A percentile compares a stretch with the other conserved stretches of the same genome.
Conservation (phyloP, 257 asterid species). For the Buddleja alternifolia region DNA sequence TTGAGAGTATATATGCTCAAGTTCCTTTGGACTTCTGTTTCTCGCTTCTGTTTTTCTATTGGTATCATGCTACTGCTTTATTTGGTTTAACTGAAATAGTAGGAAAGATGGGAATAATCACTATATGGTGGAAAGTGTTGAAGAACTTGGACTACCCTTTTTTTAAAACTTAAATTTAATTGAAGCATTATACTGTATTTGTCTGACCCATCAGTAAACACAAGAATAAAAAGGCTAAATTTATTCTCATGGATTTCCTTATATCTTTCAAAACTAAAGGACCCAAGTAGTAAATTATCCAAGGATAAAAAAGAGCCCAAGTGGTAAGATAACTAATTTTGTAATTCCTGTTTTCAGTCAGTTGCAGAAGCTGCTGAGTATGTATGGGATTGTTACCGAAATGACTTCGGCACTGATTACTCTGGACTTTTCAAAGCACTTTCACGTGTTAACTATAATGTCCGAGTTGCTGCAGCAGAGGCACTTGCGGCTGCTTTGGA, state of each 20-base stretch:
- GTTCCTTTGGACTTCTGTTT: neutral
- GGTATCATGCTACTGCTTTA: neutral
- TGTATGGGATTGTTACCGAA: conserved; percentile 89
- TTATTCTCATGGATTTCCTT: neutral
- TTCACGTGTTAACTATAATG: conserved; percentile 81
- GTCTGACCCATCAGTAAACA: neutral
- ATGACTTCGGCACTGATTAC: conserved; percentile 89
- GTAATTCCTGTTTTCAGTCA: conserved; percentile 48
- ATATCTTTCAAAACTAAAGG: neutral
- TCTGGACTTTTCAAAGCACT: conserved; percentile 84
- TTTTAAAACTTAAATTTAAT: neutral
- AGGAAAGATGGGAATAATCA: conserved; percentile 2
- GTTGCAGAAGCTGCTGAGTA: conserved; percentile 92
- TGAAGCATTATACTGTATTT: neutral
- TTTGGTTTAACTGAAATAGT: neutral
- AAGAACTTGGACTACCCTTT: conserved; percentile 6
- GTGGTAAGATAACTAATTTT: conserved; percentile 21
- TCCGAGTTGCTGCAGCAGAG: conserved; percentile 95
- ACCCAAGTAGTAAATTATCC: conserved; percentile 14
- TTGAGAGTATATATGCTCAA: neutral
- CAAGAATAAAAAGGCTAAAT: neutral
- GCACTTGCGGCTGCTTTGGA: conserved; percentile 98
- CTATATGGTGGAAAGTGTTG: neutral
- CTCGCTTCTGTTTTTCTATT: neutral
- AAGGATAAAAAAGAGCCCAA: neutral